Evolutionary conservation across 768 basidiomycete species (phyloP).

Genomic region (Pulveroboletus sp.): DNA sequence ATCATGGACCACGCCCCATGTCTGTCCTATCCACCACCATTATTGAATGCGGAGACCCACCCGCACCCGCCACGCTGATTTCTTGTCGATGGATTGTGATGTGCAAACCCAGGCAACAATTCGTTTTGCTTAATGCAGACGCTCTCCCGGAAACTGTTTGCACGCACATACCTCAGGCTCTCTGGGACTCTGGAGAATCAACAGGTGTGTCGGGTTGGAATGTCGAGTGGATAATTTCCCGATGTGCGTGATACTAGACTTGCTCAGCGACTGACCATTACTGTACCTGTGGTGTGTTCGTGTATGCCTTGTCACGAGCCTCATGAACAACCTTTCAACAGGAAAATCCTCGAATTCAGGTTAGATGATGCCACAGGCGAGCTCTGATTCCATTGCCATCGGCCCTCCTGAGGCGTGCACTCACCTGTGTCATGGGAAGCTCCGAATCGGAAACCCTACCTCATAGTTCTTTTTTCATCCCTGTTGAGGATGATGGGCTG

Average conservation of each 20-base stretch:
- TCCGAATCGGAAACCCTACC: background rate
- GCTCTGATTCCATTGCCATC: background rate
- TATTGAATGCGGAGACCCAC: background rate
- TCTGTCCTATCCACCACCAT: background rate
- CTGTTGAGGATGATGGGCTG: fast-evolving
- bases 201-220: background rate
- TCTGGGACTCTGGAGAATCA: background rate
- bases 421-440: no score
- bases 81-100: constrained; percentile 2
- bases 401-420: no score
- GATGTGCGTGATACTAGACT: background rate
- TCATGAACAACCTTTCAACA: background rate
- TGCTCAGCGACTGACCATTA: no score
- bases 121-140: background rate
- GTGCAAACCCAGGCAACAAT: background rate
- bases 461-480: constrained; percentile 1
- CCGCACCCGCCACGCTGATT: background rate
- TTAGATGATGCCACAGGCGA: background rate
- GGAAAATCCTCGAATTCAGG: background rate
- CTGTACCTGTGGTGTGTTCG: background rate
- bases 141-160: background rate
- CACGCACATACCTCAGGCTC: background rate
- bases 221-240: background rate
- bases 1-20: constrained; percentile 3
- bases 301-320: no score